Evolutionary conservation across 331 rosid genomes (phyloP), one percentile per base, ranked within the genome.

Genomic region (Telfairia occidentalis): DNA sequence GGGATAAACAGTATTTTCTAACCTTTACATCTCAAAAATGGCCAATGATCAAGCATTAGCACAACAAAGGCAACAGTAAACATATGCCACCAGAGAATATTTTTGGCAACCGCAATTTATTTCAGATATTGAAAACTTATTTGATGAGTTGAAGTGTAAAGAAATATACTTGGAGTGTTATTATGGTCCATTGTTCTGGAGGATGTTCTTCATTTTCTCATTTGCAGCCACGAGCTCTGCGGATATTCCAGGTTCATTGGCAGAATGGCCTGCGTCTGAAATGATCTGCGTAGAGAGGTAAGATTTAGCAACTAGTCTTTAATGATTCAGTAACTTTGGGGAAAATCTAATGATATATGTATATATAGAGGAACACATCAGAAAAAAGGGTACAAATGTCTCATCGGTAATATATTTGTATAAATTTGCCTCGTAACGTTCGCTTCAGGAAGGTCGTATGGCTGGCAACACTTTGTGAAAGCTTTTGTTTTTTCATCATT

Each of bases 151-250:
- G 54, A 40, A 63, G 28, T 37, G 67, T 54, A 21, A 21, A 35
- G 35, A 12, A 67, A 67, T 42, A n/a, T 50, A 61, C 61, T 23
- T 11, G 46, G 29, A 43, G 55, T 23, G 40, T 30, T 45, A 15
- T 63, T 48, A 87, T 29, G 65, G 46, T 60, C 86, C 86, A 75
- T 77, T 84, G 38, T 83, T 81, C 84, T 81, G 85, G 77, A 82
- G 79, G 23, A 81, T 73, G 84, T 80, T 73, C 61, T 94, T 91
- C 19, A 91, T 83, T 80, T 82, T 91, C 87, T 94, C 98, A 66
- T 86, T 94, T 60, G 96, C 97, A 64, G 89, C 92, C 82, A 94
- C 97, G 37, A 94, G 98, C 84, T 94, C 97, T 2, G 90, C 92
- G 76, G 96, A 79, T 82, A 86, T 86, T 81, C 97, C 92, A 4